phyloP scores from a whole-genome alignment of 2,329 filamentous ascomycete genomes.

The Nemania serpens region DNA sequence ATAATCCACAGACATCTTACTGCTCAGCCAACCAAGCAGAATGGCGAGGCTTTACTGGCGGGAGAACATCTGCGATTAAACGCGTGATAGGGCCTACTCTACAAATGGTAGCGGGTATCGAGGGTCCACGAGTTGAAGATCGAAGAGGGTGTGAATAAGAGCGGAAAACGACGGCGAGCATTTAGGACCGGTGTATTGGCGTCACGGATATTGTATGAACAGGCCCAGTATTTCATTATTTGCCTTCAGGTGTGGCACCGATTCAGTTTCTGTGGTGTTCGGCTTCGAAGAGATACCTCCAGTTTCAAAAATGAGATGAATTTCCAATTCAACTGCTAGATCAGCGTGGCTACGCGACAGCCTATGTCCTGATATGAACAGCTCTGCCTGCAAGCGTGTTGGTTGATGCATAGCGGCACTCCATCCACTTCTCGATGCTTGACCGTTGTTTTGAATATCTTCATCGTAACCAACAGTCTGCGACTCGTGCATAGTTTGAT shows the following conservation, averaged over 20 bases:
- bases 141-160: constrained; percentile 1
- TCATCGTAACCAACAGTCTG: background rate
- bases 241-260: constrained; percentile 14
- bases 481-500: background rate
- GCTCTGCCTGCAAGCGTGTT: background rate
- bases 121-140: constrained; percentile 1
- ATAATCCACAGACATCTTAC: constrained; percentile 48
- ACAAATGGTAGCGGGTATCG: background rate
- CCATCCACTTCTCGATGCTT: background rate
- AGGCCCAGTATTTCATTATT: constrained; percentile 22
- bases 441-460: background rate
- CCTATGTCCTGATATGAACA: background rate
- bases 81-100: background rate
- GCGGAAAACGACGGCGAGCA: constrained; percentile 24
- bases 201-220: constrained; percentile 33
- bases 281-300: constrained; percentile 20
- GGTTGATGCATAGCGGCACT: background rate
- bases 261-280: constrained; percentile 19
- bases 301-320: constrained; percentile 23
- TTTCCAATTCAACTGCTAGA: constrained; percentile 8
- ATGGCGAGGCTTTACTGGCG: constrained; percentile 1
- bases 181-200: constrained; percentile 31
- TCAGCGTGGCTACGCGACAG: background rate
- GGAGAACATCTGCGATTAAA: background rate
- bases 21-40: background rate